Conservation (phyloP, 2,329 filamentous ascomycete species). For the Phialophora expanda region DNA sequence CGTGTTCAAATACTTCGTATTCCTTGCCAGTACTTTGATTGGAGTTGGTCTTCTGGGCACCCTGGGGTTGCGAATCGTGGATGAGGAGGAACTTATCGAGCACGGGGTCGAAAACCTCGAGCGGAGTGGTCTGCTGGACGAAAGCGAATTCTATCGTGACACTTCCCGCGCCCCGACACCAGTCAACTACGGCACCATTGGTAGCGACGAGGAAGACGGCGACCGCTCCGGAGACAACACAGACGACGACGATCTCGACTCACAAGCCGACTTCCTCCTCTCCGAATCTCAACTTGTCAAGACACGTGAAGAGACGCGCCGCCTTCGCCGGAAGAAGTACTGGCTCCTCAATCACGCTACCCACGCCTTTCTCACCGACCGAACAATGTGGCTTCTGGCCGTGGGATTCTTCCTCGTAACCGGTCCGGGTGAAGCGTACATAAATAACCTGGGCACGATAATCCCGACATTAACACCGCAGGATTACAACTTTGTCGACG, state of each 20-base stretch:
- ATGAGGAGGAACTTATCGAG: constrained; percentile 86
- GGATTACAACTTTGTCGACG: constrained; percentile 62
- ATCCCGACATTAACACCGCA: constrained; percentile 79
- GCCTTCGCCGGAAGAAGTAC: constrained; percentile 75
- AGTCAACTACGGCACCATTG: constrained; percentile 64
- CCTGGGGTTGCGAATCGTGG: constrained; percentile 76
- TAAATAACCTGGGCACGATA: constrained; percentile 95
- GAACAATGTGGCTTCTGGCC: constrained; percentile 95
- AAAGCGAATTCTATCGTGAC: constrained; percentile 72
- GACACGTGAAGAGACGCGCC: constrained; percentile 57
- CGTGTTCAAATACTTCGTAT: constrained; percentile 87
- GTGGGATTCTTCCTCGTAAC: constrained; percentile 90
- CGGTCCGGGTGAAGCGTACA: constrained; percentile 94
- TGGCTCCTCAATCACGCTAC: constrained; percentile 94
- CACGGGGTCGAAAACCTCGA: constrained; percentile 91
- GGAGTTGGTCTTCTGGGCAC: constrained; percentile 73
- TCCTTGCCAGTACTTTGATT: constrained; percentile 74
- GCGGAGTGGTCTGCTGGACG: constrained; percentile 78
- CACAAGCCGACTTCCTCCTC: constrained; percentile 53
- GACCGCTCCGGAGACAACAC: constrained; percentile 14
- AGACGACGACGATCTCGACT: constrained; percentile 48
- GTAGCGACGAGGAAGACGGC: constrained; percentile 8
- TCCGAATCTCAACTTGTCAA: constrained; percentile 47
- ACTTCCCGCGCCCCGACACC: constrained; percentile 46
- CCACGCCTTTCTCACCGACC: constrained; percentile 78